These are phyloP conservation scores for Aspergillus steynii DNA, from an alignment of 495 filamentous ascomycete species.

Conservation along the genomic window DNA sequence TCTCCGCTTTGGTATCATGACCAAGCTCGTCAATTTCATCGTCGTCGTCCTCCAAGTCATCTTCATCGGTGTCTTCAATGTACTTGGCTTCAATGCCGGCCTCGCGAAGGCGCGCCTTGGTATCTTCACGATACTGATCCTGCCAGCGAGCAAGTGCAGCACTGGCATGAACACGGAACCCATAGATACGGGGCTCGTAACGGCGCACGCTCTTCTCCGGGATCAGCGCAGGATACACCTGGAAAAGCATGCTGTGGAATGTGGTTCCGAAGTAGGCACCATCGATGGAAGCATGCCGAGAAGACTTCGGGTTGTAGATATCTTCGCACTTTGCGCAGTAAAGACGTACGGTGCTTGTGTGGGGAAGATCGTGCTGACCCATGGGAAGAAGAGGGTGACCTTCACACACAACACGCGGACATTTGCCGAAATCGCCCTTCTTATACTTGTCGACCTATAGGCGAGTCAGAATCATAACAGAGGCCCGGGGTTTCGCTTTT, in stretches of 20 bases:
- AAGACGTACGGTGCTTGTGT: constrained; percentile 85
- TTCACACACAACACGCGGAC: constrained; percentile 90
- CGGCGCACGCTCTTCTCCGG: constrained; percentile 82
- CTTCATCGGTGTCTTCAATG: constrained; percentile 54
- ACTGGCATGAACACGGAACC: constrained; percentile 89
- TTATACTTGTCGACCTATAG: constrained; percentile 95
- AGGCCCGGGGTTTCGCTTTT: background rate
- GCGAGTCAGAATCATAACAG: constrained; percentile 9
- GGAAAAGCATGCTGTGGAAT: constrained; percentile 98
- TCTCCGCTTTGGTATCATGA: constrained; percentile 30
- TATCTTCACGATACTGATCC: constrained; percentile 72
- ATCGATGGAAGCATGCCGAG: constrained; percentile 90
- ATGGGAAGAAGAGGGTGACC: constrained; percentile 90
- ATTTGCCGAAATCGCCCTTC: constrained; percentile 97
- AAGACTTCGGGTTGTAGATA: constrained; percentile 98
- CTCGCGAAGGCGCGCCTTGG: constrained; percentile 64
- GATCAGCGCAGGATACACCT: constrained; percentile 89
- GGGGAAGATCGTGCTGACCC: constrained; percentile 84
- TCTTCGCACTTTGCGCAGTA: constrained; percentile 98
- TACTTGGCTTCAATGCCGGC: constrained; percentile 57
- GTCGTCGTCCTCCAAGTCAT: constrained; percentile 51
- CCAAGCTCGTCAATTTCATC: constrained; percentile 40
- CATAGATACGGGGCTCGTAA: constrained; percentile 87
- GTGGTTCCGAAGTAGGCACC: constrained; percentile 97
- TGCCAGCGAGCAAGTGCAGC: constrained; percentile 93